Evolutionary conservation across 345 rosid genomes (phyloP), one percentile per base, ranked within the genome.

Genomic region (Heritiera fomes): DNA sequence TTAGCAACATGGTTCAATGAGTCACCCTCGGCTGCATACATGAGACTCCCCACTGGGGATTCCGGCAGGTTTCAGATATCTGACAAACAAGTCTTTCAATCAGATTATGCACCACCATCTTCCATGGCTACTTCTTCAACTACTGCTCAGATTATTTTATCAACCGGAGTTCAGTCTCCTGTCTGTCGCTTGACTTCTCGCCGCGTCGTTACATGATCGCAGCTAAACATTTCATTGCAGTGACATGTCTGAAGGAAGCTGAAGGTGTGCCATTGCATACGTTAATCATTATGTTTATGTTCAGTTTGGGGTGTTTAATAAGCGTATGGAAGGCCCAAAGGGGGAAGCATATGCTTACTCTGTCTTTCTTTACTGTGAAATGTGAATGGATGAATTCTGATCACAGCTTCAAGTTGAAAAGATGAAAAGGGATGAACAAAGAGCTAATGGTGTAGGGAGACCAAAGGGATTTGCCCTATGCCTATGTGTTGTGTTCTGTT

Each of bases 21-120:
- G 45, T 92, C 96, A 5, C 91, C 96, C 32, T 89, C 98, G 0
- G 79, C 96, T 78, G 85, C 90, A 5, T 95, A 95, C 86, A 91
- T 85, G 82, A 86, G 97, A 73, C 98, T 95, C 46, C 93, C 97
- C 0, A 38, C 76, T 0, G 95, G 99, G 3, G 99, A 91, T 77
- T 93, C 98, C 0, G 96, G 94, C 38, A 85, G 96, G 82, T 90
- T 92, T 71, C 91, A 78, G 49, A 59, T 86, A n/a, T 82, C 94
- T 3, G 93, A 89, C 17, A 73, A 83, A 12, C 80, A 80, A n/a
- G 65, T 88, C 49, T 82, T 89, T 69, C 90, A 83, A 47, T 52
- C 91, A 0, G 91, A 89, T 71, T 77, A 68, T 34, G 80, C 73
- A 5, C n/a, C 52, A 53, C 56, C 86, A 1, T 62, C 80, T 15